Evolutionary conservation across 768 basidiomycete genomes (phyloP).

Genomic region (Candolleomyces eurysporus): DNA sequence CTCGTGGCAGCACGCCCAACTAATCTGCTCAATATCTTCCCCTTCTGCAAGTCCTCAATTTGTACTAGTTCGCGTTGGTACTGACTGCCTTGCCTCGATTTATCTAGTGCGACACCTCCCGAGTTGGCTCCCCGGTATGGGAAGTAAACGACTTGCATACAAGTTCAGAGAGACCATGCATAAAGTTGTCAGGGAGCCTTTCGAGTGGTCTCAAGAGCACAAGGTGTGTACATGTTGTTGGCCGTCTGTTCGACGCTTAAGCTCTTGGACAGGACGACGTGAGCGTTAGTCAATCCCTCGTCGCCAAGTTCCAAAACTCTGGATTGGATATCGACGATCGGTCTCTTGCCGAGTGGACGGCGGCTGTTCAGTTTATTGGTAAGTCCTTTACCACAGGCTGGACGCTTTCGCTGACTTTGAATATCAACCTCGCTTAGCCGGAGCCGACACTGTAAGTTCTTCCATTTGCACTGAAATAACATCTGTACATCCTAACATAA

Average conservation of each 20-base stretch:
- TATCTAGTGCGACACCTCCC: not conserved
- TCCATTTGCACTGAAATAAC: too few species aligned
- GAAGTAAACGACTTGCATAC: not conserved
- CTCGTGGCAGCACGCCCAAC: slow-evolving; percentile 1
- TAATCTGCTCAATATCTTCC: not conserved
- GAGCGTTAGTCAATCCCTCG: not conserved
- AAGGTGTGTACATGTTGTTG: not conserved
- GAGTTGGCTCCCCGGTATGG: not conserved
- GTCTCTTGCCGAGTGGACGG: not conserved
- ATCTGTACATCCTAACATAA: not conserved
- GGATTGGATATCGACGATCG: not conserved
- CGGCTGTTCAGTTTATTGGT: slow-evolving; percentile 3
- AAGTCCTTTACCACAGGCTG: not conserved
- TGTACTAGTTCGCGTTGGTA: not conserved
- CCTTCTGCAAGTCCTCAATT: not conserved
- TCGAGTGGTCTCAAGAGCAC: not conserved
- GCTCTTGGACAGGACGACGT: not conserved
- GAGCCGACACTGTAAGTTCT: slow-evolving; percentile 29
- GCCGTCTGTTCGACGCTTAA: too few species aligned
- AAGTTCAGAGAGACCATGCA: not conserved
- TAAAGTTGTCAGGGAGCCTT: not conserved
- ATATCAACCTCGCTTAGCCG: slow-evolving; percentile 30
- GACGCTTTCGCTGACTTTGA: too few species aligned
- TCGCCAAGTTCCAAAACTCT: not conserved
- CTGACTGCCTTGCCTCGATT: too few species aligned